phyloP scores from a whole-genome alignment of 352 stramenopile genomes.

The Phytophthora podocarpi region DNA sequence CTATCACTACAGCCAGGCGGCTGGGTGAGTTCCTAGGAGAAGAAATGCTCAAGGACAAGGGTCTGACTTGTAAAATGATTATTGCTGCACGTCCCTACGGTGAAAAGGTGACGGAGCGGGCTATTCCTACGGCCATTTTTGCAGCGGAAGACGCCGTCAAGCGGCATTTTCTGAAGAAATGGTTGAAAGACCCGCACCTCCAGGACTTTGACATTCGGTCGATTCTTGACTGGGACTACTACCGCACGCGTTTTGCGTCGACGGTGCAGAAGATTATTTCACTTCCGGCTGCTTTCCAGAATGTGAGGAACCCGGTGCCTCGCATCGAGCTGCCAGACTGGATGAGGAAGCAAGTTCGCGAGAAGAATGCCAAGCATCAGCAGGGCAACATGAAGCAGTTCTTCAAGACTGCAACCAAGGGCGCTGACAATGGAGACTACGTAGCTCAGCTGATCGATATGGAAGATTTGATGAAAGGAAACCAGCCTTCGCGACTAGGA shows the following conservation, averaged over 20 bases:
- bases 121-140: conserved; percentile 99
- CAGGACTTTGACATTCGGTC: conserved; percentile 94
- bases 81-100: conserved; percentile 92
- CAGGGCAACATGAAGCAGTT: conserved; percentile 91
- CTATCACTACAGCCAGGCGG: conserved; percentile 97
- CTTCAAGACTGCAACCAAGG: conserved; percentile 60
- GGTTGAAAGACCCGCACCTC: conserved; percentile 93
- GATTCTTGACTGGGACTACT: conserved; percentile 99
- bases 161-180: conserved; percentile 98
- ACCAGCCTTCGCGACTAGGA: conserved; percentile 9
- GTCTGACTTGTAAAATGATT: conserved; percentile 98
- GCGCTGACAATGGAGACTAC: conserved; percentile 42
- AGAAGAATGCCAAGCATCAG: conserved; percentile 84
- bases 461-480: conserved; percentile 58
- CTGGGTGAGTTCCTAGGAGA: conserved; percentile 98
- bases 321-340: conserved; percentile 96
- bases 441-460: conserved; percentile 74
- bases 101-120: conserved; percentile 97
- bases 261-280: conserved; percentile 99
- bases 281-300: conserved; percentile 98
- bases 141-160: conserved; percentile 94
- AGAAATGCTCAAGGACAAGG: conserved; percentile 98
- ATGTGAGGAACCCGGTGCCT: conserved; percentile 96
- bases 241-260: conserved; percentile 81
- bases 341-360: conserved; percentile 93